Percentiles rank a stretch among this genome's conserved stretches.
phyloP scores from a whole-genome alignment of 202 grass and related monocot species.

The Eragrostis tef region DNA sequence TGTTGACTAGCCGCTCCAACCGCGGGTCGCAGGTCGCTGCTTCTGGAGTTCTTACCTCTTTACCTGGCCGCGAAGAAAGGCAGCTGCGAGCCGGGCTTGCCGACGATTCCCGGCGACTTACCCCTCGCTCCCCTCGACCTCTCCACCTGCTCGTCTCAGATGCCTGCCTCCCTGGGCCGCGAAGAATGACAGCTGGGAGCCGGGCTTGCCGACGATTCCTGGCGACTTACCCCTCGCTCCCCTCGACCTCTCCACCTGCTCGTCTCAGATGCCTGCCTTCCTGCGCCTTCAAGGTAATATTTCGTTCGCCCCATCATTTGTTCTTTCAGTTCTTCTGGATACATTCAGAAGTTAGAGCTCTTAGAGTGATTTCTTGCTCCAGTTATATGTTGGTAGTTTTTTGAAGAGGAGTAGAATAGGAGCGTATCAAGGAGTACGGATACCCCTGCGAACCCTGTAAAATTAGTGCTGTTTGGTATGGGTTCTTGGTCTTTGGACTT shows the following conservation, averaged over 20 bases:
- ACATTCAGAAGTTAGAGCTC: not conserved
- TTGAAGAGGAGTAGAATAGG: not conserved
- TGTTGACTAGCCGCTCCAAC: conserved; percentile 39
- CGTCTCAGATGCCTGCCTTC: conserved; percentile 50
- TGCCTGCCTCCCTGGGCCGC: conserved; percentile 44
- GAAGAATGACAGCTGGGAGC: too few species aligned
- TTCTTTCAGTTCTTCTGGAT: not conserved
- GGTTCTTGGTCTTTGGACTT: conserved; percentile 13
- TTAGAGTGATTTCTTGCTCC: not conserved
- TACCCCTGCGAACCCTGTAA: not conserved
- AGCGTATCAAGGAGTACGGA: not conserved
- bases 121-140: not conserved
- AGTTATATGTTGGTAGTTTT: not conserved
- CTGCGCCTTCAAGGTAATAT: conserved; percentile 33
- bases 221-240: not conserved
- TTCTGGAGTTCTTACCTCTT: not conserved
- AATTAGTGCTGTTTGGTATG: not conserved
- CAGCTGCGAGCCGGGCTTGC: conserved; percentile 13
- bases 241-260: not conserved
- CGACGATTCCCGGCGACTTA: not conserved
- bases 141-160: conserved; percentile 32
- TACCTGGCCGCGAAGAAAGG: conserved; percentile 43
- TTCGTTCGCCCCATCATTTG: not conserved
- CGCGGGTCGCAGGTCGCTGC: not conserved
- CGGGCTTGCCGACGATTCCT: not conserved